Base-by-base conservation (phyloP, 345 rosid genomes). In the Turritis glabra region DNA sequence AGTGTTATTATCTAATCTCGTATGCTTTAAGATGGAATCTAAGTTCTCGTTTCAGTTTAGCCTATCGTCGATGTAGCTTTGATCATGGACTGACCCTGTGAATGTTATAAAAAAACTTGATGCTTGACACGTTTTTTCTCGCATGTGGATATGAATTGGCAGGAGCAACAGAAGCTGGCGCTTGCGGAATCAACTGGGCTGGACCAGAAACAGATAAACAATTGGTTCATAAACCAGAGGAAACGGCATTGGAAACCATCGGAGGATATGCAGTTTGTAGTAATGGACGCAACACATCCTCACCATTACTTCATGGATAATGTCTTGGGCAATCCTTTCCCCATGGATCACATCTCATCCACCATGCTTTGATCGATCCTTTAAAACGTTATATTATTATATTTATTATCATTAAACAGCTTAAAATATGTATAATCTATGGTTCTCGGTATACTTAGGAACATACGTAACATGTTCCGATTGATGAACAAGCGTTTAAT, bases 191-290 rank as follows among this genome's bases (percentile, higher is more conserved):
- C 99, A 1, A 92, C 99, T 0, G 97, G 99, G 3, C 78, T 95
- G 54, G 99, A 95, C 80, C 96, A 86, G 85, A 95, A 95, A 84
- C 99, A 95, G 69, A 96, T 92, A 66, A 96, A 92, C 86, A 96
- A 96, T 79, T 96, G 99, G 99, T 96, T 96, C 83, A 96, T 96
- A 61, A 96, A 96, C 74, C 99, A 96, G 73, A 89, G 98, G 82
- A 96, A 92, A 74, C 79, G 99, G n/a, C 99, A 92, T 77, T 96
- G 99, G 99, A 96, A 90, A 77, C 99, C 99, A 0, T 82, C 95
- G 0, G 99, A 96, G 75, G 98, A 96, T 44, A 90, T 92, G 98
- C 97, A 90, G 76, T 86, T 89, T 48, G 91, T 90, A 65, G 95
- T 89, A 65, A 90, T 92, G 95, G 98, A 92, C 67, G 89, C 89